Evolutionary conservation across 139 green algal species (phyloP), one percentile per base, ranked within the genome.

Genomic region (Parachlorella kessleri): DNA sequence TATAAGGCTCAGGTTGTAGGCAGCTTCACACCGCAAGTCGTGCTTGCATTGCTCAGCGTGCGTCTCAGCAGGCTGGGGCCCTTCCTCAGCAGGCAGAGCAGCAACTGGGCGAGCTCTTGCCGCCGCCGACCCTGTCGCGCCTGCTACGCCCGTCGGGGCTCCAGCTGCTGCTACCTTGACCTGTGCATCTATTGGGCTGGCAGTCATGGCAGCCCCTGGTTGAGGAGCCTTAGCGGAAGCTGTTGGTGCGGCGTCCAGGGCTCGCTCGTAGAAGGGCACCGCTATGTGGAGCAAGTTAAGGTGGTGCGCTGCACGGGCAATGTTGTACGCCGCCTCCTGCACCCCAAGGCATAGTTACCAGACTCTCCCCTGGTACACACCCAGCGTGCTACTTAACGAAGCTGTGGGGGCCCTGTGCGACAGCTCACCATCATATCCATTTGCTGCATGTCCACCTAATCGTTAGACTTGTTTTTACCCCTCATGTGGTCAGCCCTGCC

Each of bases 1-100:
- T 24, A 98, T 90, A 21, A 93, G 69, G 1, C 83, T 86, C 66
- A 98, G 75, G 77, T 98, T 98, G 81, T 94, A 88, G 1, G 94
- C 94, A 14, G 87, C 83, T 76, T 98, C 94, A 1, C 88, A 75
- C 37, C 75, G 73, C 66, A 97, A 28, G 38, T 88, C 85, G 55
- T 55, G 24, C 9, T 38, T 33, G 21, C 54, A 28, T 10, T 8
- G 66, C 37, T 2, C 28, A 3, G 14, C 8, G 5, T 6, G 32
- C 55, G 24, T 18, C 32, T 37, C 37, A 55, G 28, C 55, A n/a
- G n/a, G n/a, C n/a, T n/a, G n/a, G 39, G 32, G 24, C 30, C 24
- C 48, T 14, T 39, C 68, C 39, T 66, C 39, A 18, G 32, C 42
- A 72, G 32, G 40, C 26, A 28, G 26, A 66, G 41, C 41, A 24